Percentiles rank a stretch among this genome's conserved stretches.
These are phyloP conservation scores for Populus pruinosa DNA, from an alignment of 345 rosid genomes.

Conservation along the genomic window DNA sequence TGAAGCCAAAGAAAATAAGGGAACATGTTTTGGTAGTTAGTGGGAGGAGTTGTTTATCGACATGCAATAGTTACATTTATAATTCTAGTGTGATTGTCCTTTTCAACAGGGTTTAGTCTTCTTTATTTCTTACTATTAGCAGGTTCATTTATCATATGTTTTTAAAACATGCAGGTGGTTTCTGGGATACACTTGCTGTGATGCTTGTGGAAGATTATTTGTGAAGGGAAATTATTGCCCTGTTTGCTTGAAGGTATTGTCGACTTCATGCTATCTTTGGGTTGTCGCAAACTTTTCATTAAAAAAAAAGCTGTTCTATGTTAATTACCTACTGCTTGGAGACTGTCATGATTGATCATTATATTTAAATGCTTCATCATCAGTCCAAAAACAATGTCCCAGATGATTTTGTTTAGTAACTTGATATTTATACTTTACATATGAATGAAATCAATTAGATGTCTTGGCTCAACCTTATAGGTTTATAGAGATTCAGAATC, in stretches of 20 bases:
- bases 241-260: slow-evolving; percentile 90
- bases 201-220: slow-evolving; percentile 99
- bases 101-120: neutral
- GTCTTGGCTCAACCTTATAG: slow-evolving; percentile 34
- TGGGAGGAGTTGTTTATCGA: neutral
- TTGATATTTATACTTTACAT: neutral
- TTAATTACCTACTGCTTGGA: neutral
- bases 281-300: neutral
- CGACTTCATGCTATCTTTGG: neutral
- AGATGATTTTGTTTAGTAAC: neutral
- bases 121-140: neutral
- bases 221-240: slow-evolving; percentile 99
- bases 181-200: slow-evolving; percentile 96
- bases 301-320: neutral
- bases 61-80: neutral
- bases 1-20: neutral
- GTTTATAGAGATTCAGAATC: slow-evolving; percentile 98
- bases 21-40: neutral
- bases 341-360: neutral
- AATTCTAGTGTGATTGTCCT: neutral
- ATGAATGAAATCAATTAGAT: slow-evolving; percentile 3
- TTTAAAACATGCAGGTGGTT: slow-evolving; percentile 72
- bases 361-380: neutral
- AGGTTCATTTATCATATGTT: slow-evolving; percentile 7
- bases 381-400: neutral